Evolutionary conservation across 2,329 filamentous ascomycete genomes (phyloP), one percentile per base, ranked within the genome.

Genomic region (Cytospora mali): DNA sequence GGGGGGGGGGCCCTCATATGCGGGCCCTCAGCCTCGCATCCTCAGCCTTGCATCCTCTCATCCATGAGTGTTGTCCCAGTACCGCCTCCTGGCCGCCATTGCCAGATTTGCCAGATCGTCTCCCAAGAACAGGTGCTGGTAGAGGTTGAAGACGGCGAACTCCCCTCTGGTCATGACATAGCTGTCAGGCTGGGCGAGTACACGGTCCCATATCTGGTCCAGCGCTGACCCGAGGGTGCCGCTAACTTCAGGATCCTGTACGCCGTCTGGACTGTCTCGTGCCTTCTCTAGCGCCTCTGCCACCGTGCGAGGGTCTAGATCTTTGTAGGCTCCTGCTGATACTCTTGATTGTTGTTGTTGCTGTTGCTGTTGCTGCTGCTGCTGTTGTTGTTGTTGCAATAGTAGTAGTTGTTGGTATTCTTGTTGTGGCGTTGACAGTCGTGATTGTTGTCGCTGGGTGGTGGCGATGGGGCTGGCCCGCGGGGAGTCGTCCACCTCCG

Each of bases 111-210:
- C 80, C n/a, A 77, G 69, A 66, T 77, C 71, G 67, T 82, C 74
- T 64, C 84, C 84, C 31, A 78, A 74, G 71, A 89, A 92, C 11
- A 88, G 84, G 66, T 83, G 76, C 66, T 90, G 88, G 74, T 90
- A 94, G 75, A 89, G 94, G 79, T 95, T 96, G 84, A 96, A 93
- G 64, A 96, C 82, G 60, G 90, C 86, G 71, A 95, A 96, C 76
- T 96, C 92, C 75, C 92, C 87, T 66, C 83, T 80, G 35, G 80
- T 86, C 79, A 96, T 87, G 67, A 95, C 75, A 75, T 94, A 96
- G n/a, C 80, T 79, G 56, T 84, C 76, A 1, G 90, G 90, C 33
- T 88, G 79, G 4, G 80, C 79, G 69, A 87, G 77, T 62, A 96
- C 82, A 69, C 85, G 88, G 50, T 72, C 73, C 90, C 91, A 94